phyloP scores from a whole-genome alignment of 495 filamentous ascomycete species.

The Penicillium paxilli region DNA sequence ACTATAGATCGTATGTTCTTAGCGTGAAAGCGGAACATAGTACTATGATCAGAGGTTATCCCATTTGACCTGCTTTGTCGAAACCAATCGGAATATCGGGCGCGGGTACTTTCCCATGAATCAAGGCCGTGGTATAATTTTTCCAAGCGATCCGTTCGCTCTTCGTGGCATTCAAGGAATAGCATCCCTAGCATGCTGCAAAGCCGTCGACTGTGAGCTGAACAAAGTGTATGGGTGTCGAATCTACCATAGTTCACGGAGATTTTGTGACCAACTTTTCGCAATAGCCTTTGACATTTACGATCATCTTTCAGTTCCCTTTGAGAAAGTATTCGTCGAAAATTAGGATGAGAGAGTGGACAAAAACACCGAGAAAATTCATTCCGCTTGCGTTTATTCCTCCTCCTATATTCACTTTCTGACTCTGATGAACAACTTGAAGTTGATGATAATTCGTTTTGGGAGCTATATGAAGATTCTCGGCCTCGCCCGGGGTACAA shows the following conservation, averaged over 20 bases:
- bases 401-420: background rate
- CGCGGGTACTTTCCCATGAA: background rate
- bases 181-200: background rate
- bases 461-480: background rate
- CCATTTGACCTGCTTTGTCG: background rate
- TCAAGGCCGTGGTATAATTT: background rate
- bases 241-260: background rate
- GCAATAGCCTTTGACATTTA: background rate
- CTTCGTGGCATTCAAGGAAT: background rate
- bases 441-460: background rate
- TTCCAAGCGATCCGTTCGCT: background rate
- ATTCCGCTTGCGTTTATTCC: background rate
- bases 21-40: background rate
- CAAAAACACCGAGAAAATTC: background rate
- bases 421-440: background rate
- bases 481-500: background rate
- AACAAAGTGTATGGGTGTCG: background rate
- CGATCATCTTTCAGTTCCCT: background rate
- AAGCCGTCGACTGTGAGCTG: background rate
- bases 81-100: background rate
- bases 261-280: background rate
- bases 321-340: background rate
- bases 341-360: background rate
- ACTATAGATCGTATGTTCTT: background rate
- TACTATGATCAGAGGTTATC: background rate